Evolutionary conservation across 805 yeast species (phyloP).

Genomic region (Nakazawaea wickerhamii): DNA sequence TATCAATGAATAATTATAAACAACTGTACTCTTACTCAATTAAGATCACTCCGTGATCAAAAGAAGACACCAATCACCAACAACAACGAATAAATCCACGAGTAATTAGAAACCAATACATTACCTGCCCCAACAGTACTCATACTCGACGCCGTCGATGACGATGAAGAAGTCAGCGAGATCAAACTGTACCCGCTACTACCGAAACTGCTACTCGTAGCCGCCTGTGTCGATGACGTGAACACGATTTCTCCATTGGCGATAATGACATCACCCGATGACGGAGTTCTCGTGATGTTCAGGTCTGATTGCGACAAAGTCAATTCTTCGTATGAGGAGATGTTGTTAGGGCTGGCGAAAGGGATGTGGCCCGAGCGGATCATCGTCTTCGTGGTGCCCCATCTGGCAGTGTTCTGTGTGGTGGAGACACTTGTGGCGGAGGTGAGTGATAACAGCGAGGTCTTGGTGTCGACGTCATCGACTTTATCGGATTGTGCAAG

Average conservation of each 20-base stretch:
- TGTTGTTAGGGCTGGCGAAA: conserved; percentile 22
- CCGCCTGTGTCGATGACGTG: no score
- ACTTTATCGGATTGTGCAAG: neutral
- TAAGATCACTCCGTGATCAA: no score
- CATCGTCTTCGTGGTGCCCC: conserved; percentile 12
- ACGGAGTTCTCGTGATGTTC: neutral
- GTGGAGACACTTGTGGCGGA: conserved; percentile 6
- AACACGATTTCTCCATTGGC: conserved; percentile 11
- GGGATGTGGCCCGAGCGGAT: conserved; percentile 28
- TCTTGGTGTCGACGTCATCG: neutral
- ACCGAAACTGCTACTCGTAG: no score
- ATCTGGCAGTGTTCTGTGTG: conserved; percentile 8
- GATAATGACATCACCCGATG: conserved; percentile 8
- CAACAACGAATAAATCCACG: no score
- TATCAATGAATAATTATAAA: no score
- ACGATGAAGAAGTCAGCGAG: neutral
- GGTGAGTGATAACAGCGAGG: conserved; percentile 2
- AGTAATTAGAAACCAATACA: no score
- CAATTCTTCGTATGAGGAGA: conserved; percentile 17
- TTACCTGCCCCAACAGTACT: no score
- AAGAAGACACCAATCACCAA: no score
- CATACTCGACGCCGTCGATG: no score
- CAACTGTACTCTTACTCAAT: no score
- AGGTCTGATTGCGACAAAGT: conserved; percentile 24
- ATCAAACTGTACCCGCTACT: no score